Conservation (phyloP, 331 rosid genomes). For the Malus hybrid region DNA sequence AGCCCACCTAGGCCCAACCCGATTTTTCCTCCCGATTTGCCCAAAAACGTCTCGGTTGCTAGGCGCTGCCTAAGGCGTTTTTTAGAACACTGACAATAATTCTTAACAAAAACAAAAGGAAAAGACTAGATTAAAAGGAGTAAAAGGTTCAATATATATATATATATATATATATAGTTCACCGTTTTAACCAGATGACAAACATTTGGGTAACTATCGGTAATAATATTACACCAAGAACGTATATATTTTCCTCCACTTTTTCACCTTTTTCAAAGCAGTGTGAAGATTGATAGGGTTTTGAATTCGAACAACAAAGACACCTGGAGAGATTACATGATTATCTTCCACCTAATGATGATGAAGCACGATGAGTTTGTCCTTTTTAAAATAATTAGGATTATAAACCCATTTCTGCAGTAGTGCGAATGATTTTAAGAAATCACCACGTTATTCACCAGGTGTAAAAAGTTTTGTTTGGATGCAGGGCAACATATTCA, state of each 20-base stretch:
- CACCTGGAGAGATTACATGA: conserved; percentile 35
- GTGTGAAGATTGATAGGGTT: neutral
- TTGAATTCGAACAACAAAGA: conserved; percentile 30
- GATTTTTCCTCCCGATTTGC: too few species aligned
- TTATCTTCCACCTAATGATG: conserved; percentile 44
- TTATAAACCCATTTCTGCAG: conserved; percentile 36
- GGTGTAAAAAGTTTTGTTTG: conserved; percentile 20
- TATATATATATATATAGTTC: too few species aligned
- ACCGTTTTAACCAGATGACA: neutral
- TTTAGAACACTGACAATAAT: too few species aligned
- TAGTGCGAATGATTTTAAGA: neutral
- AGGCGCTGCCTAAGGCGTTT: too few species aligned
- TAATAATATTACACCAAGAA: neutral
- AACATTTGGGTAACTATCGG: neutral
- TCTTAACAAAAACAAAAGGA: neutral
- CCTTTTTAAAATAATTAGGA: too few species aligned
- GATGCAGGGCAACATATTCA: conserved; percentile 46
- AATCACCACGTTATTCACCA: neutral
- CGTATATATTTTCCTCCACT: neutral
- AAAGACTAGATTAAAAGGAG: neutral
- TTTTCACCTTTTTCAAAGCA: neutral
- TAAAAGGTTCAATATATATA: too few species aligned
- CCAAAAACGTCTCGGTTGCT: too few species aligned
- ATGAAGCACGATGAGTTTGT: neutral
- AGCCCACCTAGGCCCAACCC: too few species aligned